These are phyloP conservation scores for Neurospora sp. DNA, from an alignment of 495 filamentous ascomycete species.

Conservation along the genomic window DNA sequence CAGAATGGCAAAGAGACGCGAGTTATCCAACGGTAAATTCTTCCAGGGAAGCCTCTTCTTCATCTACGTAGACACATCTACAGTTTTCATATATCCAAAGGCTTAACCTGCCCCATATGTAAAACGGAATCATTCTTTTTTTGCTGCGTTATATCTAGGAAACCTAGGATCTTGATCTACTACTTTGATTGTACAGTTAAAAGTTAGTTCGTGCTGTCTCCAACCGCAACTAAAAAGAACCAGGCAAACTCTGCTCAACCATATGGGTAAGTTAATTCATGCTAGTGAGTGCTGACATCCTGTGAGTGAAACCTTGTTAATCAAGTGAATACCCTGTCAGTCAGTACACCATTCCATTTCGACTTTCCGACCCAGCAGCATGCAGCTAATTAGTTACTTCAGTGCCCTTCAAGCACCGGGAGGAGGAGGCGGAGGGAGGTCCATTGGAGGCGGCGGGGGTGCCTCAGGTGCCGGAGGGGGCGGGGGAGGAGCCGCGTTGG, in stretches of 20 bases:
- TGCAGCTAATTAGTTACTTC: neutral
- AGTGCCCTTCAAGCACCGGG: constrained; percentile 32
- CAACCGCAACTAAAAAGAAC: neutral
- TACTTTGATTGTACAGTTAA: neutral
- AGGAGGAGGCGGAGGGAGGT: constrained; percentile 67
- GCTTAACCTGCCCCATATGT: neutral
- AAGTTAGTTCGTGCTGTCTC: neutral
- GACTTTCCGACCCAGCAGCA: neutral
- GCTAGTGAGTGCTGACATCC: neutral
- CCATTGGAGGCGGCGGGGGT: constrained; percentile 66
- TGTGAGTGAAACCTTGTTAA: neutral
- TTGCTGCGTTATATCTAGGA: neutral
- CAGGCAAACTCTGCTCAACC: neutral
- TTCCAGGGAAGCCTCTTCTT: neutral
- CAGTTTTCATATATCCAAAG: neutral
- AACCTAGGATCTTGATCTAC: neutral
- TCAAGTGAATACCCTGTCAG: neutral
- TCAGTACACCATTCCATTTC: neutral
- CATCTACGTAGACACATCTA: neutral
- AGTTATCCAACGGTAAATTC: neutral
- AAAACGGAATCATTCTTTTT: neutral
- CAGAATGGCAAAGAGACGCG: neutral
- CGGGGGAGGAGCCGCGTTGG: constrained; percentile 48
- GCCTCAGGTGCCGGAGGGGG: constrained; percentile 45
- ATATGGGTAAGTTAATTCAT: neutral